Percentiles rank a stretch among this genome's conserved stretches.
phyloP scores from a whole-genome alignment of 2,329 filamentous ascomycete genomes.

The Curvularia spicifera region DNA sequence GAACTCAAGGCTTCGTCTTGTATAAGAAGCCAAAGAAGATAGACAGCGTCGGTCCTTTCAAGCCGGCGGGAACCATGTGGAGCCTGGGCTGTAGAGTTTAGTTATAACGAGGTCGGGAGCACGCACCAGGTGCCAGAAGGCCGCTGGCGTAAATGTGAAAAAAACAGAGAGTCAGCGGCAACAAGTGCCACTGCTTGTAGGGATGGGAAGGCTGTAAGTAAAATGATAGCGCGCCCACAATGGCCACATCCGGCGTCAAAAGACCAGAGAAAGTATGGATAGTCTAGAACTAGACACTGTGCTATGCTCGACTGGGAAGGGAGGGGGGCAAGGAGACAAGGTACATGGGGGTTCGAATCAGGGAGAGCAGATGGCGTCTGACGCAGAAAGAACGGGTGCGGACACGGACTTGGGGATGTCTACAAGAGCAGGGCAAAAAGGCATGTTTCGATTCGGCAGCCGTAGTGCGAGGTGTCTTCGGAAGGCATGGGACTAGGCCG shows the following conservation, averaged over 20 bases:
- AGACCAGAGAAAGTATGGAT: constrained; percentile 28
- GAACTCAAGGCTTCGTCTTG: constrained; percentile 22
- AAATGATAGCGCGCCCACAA: constrained; percentile 36
- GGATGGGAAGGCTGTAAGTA: constrained; percentile 38
- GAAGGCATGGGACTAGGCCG: constrained; percentile 30
- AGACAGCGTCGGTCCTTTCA: constrained; percentile 24
- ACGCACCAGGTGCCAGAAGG: constrained; percentile 45
- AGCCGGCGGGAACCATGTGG: constrained; percentile 37
- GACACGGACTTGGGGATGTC: constrained; percentile 30
- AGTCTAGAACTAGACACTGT: constrained; percentile 36
- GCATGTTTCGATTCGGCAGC: constrained; percentile 42
- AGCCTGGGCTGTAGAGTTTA: constrained; percentile 35
- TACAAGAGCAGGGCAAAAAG: constrained; percentile 33
- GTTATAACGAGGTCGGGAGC: constrained; percentile 37
- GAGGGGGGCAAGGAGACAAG: constrained; percentile 16
- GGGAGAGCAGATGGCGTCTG: constrained; percentile 37
- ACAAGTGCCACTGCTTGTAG: constrained; percentile 28
- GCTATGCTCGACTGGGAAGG: constrained; percentile 23
- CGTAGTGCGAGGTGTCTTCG: constrained; percentile 35
- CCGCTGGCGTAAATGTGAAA: constrained; percentile 22
- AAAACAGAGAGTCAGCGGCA: constrained; percentile 36
- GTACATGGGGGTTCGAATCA: constrained; percentile 32
- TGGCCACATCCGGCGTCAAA: constrained; percentile 24
- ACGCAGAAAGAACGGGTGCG: constrained; percentile 36
- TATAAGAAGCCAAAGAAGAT: constrained; percentile 19